Conservation (phyloP, 768 basidiomycete species). For the Serpula lacrymans region DNA sequence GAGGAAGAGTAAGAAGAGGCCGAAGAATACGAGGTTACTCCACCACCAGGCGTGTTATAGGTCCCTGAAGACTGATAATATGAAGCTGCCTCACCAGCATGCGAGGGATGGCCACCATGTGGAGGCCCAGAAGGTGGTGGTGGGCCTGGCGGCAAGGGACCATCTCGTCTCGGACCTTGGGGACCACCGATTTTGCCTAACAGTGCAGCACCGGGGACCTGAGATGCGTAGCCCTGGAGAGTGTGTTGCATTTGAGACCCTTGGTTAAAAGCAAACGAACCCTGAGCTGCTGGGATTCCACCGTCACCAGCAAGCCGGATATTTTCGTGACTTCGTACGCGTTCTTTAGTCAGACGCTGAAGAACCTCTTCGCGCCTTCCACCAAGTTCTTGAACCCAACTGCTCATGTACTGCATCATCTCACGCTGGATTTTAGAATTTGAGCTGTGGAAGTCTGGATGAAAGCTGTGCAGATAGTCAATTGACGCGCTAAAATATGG, state of each 20-base stretch:
- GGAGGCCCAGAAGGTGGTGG: conserved; percentile 1
- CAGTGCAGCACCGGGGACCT: conserved; percentile 44
- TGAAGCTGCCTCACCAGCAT: conserved; percentile 28
- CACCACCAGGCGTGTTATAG: not conserved
- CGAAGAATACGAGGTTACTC: not conserved
- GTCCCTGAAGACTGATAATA: conserved; percentile 24
- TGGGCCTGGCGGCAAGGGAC: conserved; percentile 3
- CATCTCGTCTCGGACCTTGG: conserved; percentile 11
- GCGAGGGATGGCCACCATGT: not conserved
- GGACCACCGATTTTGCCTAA: conserved; percentile 25
- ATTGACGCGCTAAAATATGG: not conserved
- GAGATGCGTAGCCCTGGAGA: conserved; percentile 41
- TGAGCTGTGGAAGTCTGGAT: conserved; percentile 74
- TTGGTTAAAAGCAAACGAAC: conserved; percentile 44
- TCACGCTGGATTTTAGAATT: conserved; percentile 66
- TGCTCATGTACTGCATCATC: conserved; percentile 67
- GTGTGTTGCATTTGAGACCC: conserved; percentile 48
- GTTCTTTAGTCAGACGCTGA: conserved; percentile 56
- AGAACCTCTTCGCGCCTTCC: conserved; percentile 46
- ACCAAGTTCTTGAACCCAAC: conserved; percentile 57
- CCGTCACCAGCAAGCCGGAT: conserved; percentile 55
- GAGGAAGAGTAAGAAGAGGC: not conserved
- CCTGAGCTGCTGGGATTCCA: conserved; percentile 42
- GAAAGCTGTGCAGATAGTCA: conserved; percentile 51
- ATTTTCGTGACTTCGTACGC: conserved; percentile 73